Evolutionary conservation across 176 grass and related monocot species (phyloP).

Genomic region (barley (Hordeum vulgare)): MorexV3_pseudomolecules_assembly NC_058524.1:587867768-587868267

Average conservation of each 20-base stretch:
- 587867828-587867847: slow-evolving; percentile 77
- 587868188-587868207: slow-evolving; percentile 26
- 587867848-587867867: slow-evolving; percentile 70
- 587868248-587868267: slow-evolving; percentile 52
- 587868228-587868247: slow-evolving; percentile 60
- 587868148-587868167: slow-evolving; percentile 78
- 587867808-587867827: slow-evolving; percentile 59
- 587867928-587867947: slow-evolving; percentile 60
- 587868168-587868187: slow-evolving; percentile 59
- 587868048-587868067: slow-evolving; percentile 75
- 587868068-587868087: slow-evolving; percentile 72
- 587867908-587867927: slow-evolving; percentile 69
- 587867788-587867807: slow-evolving; percentile 75
- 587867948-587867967: slow-evolving; percentile 38
- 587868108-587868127: slow-evolving; percentile 51
- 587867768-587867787: slow-evolving; percentile 67
- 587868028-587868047: slow-evolving; percentile 72
- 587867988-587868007: slow-evolving; percentile 45
- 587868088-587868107: slow-evolving; percentile 59
- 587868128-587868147: slow-evolving; percentile 82
- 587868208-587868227: slow-evolving; percentile 63
- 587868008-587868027: slow-evolving; percentile 45
- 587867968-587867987: slow-evolving; percentile 73
- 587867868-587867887: slow-evolving; percentile 70
- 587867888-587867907: slow-evolving; percentile 78